These are phyloP conservation scores for Lanmaoa pseudosensibilis DNA, from an alignment of 768 basidiomycete species.

Conservation along the genomic window DNA sequence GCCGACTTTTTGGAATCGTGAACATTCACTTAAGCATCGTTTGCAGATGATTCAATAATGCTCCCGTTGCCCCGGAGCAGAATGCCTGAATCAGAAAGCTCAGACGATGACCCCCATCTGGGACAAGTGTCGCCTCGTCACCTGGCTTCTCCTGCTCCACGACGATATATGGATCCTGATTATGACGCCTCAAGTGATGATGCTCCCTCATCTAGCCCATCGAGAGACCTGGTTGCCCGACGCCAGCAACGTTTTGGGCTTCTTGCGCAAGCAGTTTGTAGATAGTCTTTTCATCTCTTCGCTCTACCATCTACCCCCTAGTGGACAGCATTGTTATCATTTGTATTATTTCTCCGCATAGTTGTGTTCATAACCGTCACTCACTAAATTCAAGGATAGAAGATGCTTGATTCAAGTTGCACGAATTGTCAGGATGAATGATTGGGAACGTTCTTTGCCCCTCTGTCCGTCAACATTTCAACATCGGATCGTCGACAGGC, in stretches of 20 bases:
- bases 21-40: constrained; percentile 2
- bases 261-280: neutral
- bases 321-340: constrained; percentile 17
- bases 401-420: neutral
- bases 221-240: constrained; percentile 43
- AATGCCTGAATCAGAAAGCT: constrained; percentile 34
- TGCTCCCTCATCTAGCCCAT: constrained; percentile 46
- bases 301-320: constrained; percentile 17
- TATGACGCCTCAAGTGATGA: constrained; percentile 51
- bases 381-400: constrained; percentile 7
- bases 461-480: too few relatives aligned
- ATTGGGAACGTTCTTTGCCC: neutral
- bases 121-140: constrained; percentile 73
- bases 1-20: neutral
- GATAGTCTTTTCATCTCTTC: constrained; percentile 13
- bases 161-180: constrained; percentile 36
- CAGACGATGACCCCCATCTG: constrained; percentile 63
- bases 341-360: constrained; percentile 28
- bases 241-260: constrained; percentile 37
- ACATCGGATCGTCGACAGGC: too few relatives aligned
- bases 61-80: constrained; percentile 9
- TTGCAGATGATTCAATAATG: constrained; percentile 52
- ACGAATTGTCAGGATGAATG: neutral
- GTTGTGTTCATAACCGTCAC: constrained; percentile 19
- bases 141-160: constrained; percentile 59